Percentiles rank a stretch among this genome's conserved stretches.
Evolutionary conservation across 768 basidiomycete species (phyloP).

Genomic region (Lactarius evosmus): DNA sequence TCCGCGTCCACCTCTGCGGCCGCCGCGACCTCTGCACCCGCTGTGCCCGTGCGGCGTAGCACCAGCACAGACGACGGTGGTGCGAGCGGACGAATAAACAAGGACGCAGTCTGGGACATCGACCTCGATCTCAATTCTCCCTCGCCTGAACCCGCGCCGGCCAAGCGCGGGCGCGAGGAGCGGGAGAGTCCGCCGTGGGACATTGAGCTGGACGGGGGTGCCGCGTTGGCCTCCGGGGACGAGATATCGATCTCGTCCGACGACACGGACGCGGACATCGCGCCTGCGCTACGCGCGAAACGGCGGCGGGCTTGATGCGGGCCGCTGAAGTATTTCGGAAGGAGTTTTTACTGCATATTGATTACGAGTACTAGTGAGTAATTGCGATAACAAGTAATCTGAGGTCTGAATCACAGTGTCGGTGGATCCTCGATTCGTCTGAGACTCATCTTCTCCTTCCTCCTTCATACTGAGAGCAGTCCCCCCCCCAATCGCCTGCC

Average conservation of each 20-base stretch:
- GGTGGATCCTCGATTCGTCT: background rate
- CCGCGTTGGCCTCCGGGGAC: background rate
- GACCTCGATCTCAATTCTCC: conserved; percentile 50
- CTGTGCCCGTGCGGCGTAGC: background rate
- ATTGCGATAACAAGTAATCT: background rate
- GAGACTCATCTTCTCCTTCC: background rate
- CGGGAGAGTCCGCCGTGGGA: conserved; percentile 26
- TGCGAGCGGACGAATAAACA: background rate
- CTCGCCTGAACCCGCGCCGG: background rate
- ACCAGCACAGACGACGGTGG: background rate
- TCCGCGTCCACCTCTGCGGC: background rate
- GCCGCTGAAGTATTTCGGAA: background rate
- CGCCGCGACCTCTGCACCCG: background rate
- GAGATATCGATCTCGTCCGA: background rate
- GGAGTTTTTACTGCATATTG: too few relatives aligned
- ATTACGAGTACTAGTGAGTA: too few relatives aligned
- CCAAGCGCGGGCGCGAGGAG: conserved; percentile 18
- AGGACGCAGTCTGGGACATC: conserved; percentile 65
- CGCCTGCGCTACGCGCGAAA: conserved; percentile 21
- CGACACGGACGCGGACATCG: conserved; percentile 18
- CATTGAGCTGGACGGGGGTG: conserved; percentile 16
- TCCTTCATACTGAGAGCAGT: background rate
- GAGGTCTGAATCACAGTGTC: background rate
- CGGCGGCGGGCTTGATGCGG: conserved; percentile 14
- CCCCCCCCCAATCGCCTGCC: background rate